phyloP scores from a whole-genome alignment of 768 basidiomycete species.

The Mycena galericulata region DNA sequence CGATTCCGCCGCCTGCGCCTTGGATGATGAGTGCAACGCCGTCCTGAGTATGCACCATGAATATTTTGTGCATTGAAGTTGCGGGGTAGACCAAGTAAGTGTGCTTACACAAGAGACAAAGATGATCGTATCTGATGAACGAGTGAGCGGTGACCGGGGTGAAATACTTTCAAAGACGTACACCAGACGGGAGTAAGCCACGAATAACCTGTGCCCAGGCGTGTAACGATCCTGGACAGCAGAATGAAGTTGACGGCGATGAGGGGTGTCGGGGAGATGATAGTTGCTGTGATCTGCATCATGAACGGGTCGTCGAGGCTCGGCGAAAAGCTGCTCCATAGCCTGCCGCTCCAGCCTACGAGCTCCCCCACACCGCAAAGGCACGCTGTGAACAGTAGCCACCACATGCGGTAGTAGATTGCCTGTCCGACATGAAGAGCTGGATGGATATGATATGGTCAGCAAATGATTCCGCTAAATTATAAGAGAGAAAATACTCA shows the following conservation, averaged over 20 bases:
- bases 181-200: neutral
- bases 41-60: neutral
- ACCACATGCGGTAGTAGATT: no score
- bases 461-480: neutral
- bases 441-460: neutral
- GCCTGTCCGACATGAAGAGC: neutral
- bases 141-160: no score
- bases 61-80: neutral
- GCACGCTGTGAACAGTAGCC: no score
- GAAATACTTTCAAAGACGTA: neutral
- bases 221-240: neutral
- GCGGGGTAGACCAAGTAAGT: neutral
- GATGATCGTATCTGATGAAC: neutral
- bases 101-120: neutral
- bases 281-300: neutral
- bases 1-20: neutral
- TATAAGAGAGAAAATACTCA: neutral
- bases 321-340: neutral
- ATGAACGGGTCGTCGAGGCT: neutral
- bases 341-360: neutral
- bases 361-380: neutral
- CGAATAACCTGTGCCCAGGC: neutral
- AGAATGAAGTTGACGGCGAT: conserved; percentile 1
- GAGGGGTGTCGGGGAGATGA: neutral
- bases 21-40: neutral